These are phyloP conservation scores for Macrolepiota fuliginosa DNA, from an alignment of 768 basidiomycete genomes.

Conservation along the genomic window DNA sequence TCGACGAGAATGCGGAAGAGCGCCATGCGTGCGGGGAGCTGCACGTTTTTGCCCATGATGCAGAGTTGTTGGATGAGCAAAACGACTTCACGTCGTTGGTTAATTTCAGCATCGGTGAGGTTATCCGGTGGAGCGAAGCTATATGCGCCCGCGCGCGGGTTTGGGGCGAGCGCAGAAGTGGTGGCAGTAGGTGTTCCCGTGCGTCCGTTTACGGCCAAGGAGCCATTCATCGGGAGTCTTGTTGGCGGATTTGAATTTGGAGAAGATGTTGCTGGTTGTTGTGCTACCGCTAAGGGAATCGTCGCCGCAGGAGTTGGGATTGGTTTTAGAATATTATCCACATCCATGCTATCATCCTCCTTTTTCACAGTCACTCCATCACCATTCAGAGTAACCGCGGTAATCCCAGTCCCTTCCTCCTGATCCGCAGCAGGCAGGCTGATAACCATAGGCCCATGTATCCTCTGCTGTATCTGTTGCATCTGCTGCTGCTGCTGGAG, in stretches of 20 bases:
- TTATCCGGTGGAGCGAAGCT: slow-evolving; percentile 58
- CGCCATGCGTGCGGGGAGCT: slow-evolving; percentile 78
- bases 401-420: neutral
- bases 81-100: slow-evolving; percentile 72
- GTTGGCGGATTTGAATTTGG: neutral
- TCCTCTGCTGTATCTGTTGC: slow-evolving; percentile 18
- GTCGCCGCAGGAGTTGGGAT: neutral
- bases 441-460: slow-evolving; percentile 16
- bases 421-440: slow-evolving; percentile 9
- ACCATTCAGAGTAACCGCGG: slow-evolving; percentile 28
- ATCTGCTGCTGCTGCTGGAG: slow-evolving; percentile 24
- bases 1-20: slow-evolving; percentile 89
- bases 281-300: slow-evolving; percentile 7
- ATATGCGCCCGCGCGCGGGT: slow-evolving; percentile 32
- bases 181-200: slow-evolving; percentile 1
- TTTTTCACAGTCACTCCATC: slow-evolving; percentile 34
- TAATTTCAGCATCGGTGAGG: slow-evolving; percentile 52
- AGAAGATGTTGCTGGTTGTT: neutral
- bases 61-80: slow-evolving; percentile 89
- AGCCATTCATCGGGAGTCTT: slow-evolving; percentile 28
- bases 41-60: slow-evolving; percentile 95
- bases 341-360: slow-evolving; percentile 36
- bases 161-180: neutral
- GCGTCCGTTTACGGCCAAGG: slow-evolving; percentile 23
- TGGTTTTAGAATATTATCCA: slow-evolving; percentile 29